Base-by-base conservation (phyloP, 345 rosid genomes). In the Camelina sativa region DNA sequence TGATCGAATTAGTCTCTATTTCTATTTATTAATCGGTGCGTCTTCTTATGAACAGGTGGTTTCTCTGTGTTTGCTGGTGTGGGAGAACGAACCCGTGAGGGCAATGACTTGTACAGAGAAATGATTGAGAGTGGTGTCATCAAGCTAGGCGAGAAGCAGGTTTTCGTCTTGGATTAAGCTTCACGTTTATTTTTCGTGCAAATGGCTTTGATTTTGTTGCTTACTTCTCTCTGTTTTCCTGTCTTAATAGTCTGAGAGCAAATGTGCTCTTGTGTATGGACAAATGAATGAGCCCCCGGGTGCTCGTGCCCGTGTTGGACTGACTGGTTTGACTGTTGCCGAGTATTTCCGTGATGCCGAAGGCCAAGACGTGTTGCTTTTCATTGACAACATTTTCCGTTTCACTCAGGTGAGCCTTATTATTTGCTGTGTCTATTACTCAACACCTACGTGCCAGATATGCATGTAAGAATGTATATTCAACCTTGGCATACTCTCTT, bases 251-350 rank as follows among this genome's bases (percentile, higher is more conserved):
- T 79, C 91, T 53, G 99, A 92, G 6, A 95, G 97, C 91, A 92
- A 95, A 74, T 92, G 99, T 61, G 93, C 99, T 19, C 97, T 95
- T 76, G 97, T 92, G 8, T 95, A 92, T 9, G 97, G 99, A 74
- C 99, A 95, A 95, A 95, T 95, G 99, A 95, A 95, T 71, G 99
- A 95, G 82, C 97, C 99, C 70, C 99, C 97, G 13, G 99, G 99
- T 89, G 99, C 97, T 16, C 97, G 97, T 87, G 99, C 97, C 48
- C 99, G 99, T 85, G 99, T 95, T 76, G 99, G 97, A 46, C 96
- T 95, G 19, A 95, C 99, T 72, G 99, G 99, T 59, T 80, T 95
- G 60, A 92, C 99, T 43, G 97, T 95, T 8, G 99, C 99, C 2
- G 99, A 95, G 65, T 96, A 95, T 76, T 95, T 95, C 86, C 93